A percentile compares a stretch with the other conserved stretches of the same genome.
phyloP scores from a whole-genome alignment of 2,329 filamentous ascomycete species.

The Cladosporium colombiae region DNA sequence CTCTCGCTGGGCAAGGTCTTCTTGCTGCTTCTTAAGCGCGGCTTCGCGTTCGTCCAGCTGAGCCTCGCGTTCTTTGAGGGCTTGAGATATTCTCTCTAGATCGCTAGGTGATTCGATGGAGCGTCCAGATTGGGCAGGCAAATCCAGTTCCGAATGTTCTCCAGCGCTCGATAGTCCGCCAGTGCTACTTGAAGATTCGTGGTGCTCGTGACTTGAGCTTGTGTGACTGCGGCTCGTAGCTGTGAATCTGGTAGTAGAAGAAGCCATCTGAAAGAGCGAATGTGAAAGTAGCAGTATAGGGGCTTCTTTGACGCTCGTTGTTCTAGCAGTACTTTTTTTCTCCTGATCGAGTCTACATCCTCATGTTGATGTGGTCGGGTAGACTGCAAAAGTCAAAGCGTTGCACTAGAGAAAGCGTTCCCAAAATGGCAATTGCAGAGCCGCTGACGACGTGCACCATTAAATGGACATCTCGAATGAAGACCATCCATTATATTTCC shows the following conservation, averaged over 20 bases:
- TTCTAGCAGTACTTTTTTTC: background rate
- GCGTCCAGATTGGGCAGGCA: background rate
- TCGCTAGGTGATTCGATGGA: background rate
- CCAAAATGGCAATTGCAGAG: background rate
- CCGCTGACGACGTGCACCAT: background rate
- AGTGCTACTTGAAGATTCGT: background rate
- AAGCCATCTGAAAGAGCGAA: background rate
- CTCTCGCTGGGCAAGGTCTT: background rate
- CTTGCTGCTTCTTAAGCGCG: background rate
- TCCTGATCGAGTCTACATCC: background rate
- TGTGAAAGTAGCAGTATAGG: background rate
- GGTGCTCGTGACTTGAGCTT: background rate
- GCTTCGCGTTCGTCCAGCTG: slow-evolving; percentile 13
- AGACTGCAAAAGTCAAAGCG: background rate
- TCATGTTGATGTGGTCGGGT: background rate
- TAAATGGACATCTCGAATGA: background rate
- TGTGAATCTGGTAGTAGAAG: background rate
- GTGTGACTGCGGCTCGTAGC: background rate
- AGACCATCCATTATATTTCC: background rate
- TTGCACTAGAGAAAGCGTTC: background rate
- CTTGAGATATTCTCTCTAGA: background rate
- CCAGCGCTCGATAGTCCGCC: background rate
- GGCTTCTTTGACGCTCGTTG: too few species aligned
- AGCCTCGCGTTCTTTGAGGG: slow-evolving; percentile 8
- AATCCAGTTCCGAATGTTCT: background rate